Base-by-base conservation (phyloP, 1,139 yeast genomes). In the Hanseniaspora uvarum region DNA sequence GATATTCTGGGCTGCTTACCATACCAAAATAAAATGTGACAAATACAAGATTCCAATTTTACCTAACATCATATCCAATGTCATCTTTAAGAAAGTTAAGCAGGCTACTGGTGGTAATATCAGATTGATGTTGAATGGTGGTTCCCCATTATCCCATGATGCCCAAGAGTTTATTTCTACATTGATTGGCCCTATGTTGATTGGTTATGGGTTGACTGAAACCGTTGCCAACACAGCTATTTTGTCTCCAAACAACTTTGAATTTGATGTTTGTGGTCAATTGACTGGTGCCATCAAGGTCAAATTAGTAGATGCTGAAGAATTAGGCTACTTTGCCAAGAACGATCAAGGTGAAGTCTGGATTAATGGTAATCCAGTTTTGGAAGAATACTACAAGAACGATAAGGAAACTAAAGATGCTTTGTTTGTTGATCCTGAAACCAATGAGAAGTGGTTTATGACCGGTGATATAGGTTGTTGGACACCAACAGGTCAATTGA, bases 391-490 rank as follows among this genome's bases (percentile, higher is more conserved):
- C 71, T 92, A 77, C 73, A 79, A 82, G 68, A 89, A 92, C 67
- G 83, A 79, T 57, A 75, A 81, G 67, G 97, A 89, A 71, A 92
- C 96, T 33, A 69, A 73, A 52, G 81, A 70, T 31, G 87, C 95
- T 0, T 83, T 86, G 63, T 68, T 67, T 21, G 37, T 36, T 16
- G 56, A 53, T 12, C 47, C 46, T 12, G 41, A 49, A 28, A 40
- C 55, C 14, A 48, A 53, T 11, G 55, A 49, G 43, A 57, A 57
- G 24, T 94, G 97, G 96, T 94, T 94, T 74, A 78, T 75, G 67
- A 92, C 98, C 46, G 99, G 99, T 69, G 99, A 94, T 70, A 87
- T 94, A 68, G 96, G 92, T 65, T 92, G 87, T 72, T 88, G 96
- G 95, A 78, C 92, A 46, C 60, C 80, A 24, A 76, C 75, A 60